Evolutionary conservation across 1,284 basidiomycete genomes (phyloP), one percentile per base, ranked within the genome.

Genomic region (Sporisorium scitamineum): DNA sequence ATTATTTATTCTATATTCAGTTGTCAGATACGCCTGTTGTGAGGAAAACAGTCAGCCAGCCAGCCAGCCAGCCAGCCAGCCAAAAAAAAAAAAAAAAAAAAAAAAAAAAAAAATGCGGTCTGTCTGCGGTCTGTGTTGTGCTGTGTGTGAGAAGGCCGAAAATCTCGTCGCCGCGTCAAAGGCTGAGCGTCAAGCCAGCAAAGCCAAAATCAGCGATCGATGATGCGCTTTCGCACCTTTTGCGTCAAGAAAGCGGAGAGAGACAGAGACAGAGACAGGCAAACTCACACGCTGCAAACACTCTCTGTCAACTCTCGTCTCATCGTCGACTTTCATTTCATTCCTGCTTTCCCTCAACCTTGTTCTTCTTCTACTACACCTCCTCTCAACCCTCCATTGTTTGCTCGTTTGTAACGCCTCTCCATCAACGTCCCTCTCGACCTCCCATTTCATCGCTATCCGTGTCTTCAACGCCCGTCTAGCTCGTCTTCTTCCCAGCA

Each of bases 221-320:
- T 65, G 62, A 65, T 59, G 62, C 62, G 39, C 44, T 54, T n/a
- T 37, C 32, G 24, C 62, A 44, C 61, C 22, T 16, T 37, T 3
- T 32, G 31, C 29, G 29, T 39, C 41, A 41, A 41, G 22, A 20
- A 53, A 34, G 34, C n/a, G 22, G 20, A 13, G 32, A 37, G 31
- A 53, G n/a, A n/a, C 13, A 45, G 16, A 16, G 2, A 41, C 42
- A 48, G 20, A 50, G 24, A 50, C 45, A 57, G 16, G n/a, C 37
- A 51, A 14, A 31, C 24, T 51, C n/a, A 42, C 45, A 41, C 34
- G 22, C 24, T 31, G n/a, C n/a, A n/a, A n/a, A n/a, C n/a, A n/a
- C 48, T 41, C 54, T 44, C 57, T 27, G 24, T 9, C 11, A 34
- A 22, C 37, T 29, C 44, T 27, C 44, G 34, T 29, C 37, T 41